Evolutionary conservation across 495 filamentous ascomycete genomes (phyloP), one percentile per base, ranked within the genome.

Genomic region (Neurospora sp.): DNA sequence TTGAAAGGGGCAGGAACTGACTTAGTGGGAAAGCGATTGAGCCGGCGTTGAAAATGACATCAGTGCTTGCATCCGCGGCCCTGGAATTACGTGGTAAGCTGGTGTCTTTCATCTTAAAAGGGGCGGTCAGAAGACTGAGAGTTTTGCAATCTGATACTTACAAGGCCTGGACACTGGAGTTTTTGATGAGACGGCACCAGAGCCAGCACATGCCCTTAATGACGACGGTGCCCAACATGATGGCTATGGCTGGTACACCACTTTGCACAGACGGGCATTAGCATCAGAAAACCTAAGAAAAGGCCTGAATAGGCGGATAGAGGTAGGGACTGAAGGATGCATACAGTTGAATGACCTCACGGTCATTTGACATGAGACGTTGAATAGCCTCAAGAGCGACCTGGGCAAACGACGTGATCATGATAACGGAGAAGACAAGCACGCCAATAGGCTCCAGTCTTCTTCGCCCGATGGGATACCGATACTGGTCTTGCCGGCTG

Each of bases 41-140:
- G 77, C 96, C 96, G 14, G 87, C 91, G 78, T 97, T 98, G 88
- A 98, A 98, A 14, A 98, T 86, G 11, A 98, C 92, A 78, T 88
- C 86, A 1, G 80, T 78, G 14, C 77, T 77, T 1, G 79, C 79
- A 72, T 80, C 79, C 40, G 80, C 46, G 37, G 79, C 81, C 22
- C 79, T 81, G 69, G 31, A 41, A 9, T 22, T 5, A 27, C 91
- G 86, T 0, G 90, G 90, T 92, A 82, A 91, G 85, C 14, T 20
- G 87, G 86, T 73, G 89, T 87, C 74, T 90, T 12, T 38, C 39
- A 38, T 20, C 3, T 8, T 10, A 12, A 7, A 44, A 22, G 48
- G 20, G 9, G 18, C 35, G 40, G 40, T 40, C 40, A 40, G 40
- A 40, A 40, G 40, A 39, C 41, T 12, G 37, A 22, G 37, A 22